Conservation (phyloP, 345 rosid genomes). For the Hypericum perforatum region DNA sequence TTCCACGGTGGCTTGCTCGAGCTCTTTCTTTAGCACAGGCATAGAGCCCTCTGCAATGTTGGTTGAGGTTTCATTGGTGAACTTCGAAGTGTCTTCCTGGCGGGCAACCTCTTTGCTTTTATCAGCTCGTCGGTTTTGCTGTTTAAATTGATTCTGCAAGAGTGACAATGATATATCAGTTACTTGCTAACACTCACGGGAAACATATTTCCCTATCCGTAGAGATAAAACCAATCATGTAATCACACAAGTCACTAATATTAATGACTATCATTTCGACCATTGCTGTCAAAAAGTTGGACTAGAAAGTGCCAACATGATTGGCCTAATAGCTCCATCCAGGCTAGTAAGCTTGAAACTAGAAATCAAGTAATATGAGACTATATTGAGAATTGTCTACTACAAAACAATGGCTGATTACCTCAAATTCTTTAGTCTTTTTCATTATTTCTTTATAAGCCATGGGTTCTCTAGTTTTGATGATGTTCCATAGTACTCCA, state of each 20-base stretch:
- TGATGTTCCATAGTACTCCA: constrained; percentile 77
- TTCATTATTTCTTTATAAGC: constrained; percentile 75
- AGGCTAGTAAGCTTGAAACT: not conserved
- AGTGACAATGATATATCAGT: not conserved
- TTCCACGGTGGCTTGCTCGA: constrained; percentile 25
- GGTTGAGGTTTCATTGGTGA: constrained; percentile 20
- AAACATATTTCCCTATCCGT: not conserved
- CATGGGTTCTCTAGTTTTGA: constrained; percentile 70
- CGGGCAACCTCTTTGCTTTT: constrained; percentile 21
- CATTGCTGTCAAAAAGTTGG: too few relatives aligned
- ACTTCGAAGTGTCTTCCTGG: constrained; percentile 18
- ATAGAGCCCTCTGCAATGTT: constrained; percentile 19
- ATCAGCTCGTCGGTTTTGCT: constrained; percentile 26
- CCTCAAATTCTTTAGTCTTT: constrained; percentile 87
- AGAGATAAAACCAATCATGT: not conserved
- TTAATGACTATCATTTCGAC: too few relatives aligned
- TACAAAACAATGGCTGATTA: constrained; percentile 11
- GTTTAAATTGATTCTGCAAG: constrained; percentile 81
- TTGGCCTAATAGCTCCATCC: not conserved
- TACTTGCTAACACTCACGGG: not conserved
- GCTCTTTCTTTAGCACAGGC: constrained; percentile 12
- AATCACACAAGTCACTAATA: not conserved
- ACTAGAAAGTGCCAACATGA: too few relatives aligned
- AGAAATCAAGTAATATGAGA: too few relatives aligned
- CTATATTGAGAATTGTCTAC: not conserved